Conservation (phyloP, 805 yeast species). For the Candida piceae region DNA sequence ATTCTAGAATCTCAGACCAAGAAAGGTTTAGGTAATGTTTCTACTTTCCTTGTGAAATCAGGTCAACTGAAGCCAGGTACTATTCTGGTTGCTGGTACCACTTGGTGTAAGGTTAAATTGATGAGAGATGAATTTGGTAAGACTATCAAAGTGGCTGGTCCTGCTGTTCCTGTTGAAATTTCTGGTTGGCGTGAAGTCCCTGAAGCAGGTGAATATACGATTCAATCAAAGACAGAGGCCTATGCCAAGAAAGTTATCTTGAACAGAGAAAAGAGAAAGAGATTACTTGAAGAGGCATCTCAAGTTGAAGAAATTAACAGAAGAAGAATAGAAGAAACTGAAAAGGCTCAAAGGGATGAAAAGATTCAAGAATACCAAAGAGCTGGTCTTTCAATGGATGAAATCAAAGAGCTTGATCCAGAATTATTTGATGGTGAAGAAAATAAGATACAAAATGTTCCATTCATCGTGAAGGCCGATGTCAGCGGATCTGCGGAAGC, state of each 20-base stretch:
- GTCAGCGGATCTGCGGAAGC: slow-evolving; percentile 96
- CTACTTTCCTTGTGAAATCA: slow-evolving; percentile 77
- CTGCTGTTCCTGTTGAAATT: slow-evolving; percentile 86
- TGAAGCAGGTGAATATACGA: slow-evolving; percentile 78
- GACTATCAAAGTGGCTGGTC: slow-evolving; percentile 59
- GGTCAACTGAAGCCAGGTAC: slow-evolving; percentile 71
- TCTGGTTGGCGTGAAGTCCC: slow-evolving; percentile 95
- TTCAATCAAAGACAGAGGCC: slow-evolving; percentile 71
- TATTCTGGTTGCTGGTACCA: slow-evolving; percentile 77
- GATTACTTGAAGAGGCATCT: slow-evolving; percentile 49
- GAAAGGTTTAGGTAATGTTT: slow-evolving; percentile 78
- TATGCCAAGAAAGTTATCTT: slow-evolving; percentile 69
- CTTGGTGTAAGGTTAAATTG: slow-evolving; percentile 79
- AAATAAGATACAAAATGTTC: slow-evolving; percentile 32
- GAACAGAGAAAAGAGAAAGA: slow-evolving; percentile 53
- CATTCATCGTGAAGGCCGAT: slow-evolving; percentile 81
- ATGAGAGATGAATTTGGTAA: slow-evolving; percentile 73
- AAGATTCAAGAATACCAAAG: slow-evolving; percentile 51
- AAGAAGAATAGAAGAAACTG: slow-evolving; percentile 50
- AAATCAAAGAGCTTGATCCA: slow-evolving; percentile 33
- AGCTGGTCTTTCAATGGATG: slow-evolving; percentile 54
- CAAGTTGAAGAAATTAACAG: slow-evolving; percentile 71
- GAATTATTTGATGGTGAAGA: slow-evolving; percentile 30
- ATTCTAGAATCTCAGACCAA: slow-evolving; percentile 79
- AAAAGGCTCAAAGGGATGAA: slow-evolving; percentile 47